These are phyloP conservation scores for Lipomyces mesembrius DNA, from an alignment of 805 yeast species.

Conservation along the genomic window DNA sequence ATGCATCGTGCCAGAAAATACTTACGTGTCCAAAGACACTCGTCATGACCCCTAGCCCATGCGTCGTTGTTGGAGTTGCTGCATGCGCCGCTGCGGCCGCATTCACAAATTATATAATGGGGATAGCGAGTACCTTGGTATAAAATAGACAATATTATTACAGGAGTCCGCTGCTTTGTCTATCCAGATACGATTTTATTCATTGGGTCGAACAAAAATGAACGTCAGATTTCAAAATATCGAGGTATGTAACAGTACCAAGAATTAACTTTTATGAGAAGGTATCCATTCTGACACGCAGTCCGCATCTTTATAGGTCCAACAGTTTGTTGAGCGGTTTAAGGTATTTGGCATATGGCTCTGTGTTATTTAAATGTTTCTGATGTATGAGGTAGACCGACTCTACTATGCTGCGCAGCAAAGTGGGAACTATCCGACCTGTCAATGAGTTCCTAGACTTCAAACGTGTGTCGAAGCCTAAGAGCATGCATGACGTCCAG, in stretches of 20 bases:
- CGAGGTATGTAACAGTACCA: constrained; percentile 18
- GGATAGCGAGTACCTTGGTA: not conserved
- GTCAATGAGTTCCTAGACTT: constrained; percentile 93
- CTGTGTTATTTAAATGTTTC: not conserved
- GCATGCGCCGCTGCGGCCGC: not conserved
- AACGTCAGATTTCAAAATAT: constrained; percentile 30
- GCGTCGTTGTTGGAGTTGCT: not conserved
- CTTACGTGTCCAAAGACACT: not conserved
- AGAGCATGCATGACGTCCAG: constrained; percentile 85
- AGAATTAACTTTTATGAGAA: too few species aligned
- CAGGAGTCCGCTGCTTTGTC: not conserved
- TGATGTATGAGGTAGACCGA: constrained; percentile 22
- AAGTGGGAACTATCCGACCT: constrained; percentile 58
- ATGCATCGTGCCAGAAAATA: not conserved
- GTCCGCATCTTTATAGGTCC: constrained; percentile 23
- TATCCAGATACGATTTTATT: not conserved
- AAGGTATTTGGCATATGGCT: constrained; percentile 16
- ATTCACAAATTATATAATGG: not conserved
- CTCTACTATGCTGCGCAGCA: constrained; percentile 28
- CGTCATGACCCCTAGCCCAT: not conserved
- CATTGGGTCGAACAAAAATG: constrained; percentile 4
- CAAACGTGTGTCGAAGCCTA: constrained; percentile 88
- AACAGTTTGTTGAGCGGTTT: constrained; percentile 36
- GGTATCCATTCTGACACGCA: not conserved
- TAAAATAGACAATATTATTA: not conserved